A percentile compares a stretch with the other conserved stretches of the same genome.
These are phyloP conservation scores for Oxyria digyna DNA, from an alignment of 148 eudicot species.

Conservation along the genomic window DNA sequence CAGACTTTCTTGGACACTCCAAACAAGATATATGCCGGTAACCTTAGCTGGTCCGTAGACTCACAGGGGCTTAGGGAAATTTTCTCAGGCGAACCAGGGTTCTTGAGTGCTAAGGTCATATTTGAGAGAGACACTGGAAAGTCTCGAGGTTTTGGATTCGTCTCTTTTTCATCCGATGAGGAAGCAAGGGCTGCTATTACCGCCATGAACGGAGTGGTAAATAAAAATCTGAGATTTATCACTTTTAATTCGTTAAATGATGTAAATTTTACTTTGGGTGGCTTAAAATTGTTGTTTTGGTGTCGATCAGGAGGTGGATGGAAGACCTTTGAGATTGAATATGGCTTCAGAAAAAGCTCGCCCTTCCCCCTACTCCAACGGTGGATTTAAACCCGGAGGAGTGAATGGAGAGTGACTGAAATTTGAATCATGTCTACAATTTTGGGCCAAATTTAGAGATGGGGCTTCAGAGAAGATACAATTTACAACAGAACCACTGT, in stretches of 20 bases:
- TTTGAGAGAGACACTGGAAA: constrained; percentile 71
- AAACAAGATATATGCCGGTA: constrained; percentile 77
- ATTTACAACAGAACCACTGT: not conserved
- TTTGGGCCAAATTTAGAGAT: not conserved
- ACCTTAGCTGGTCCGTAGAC: constrained; percentile 64
- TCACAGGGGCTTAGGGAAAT: constrained; percentile 53
- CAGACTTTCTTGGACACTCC: constrained; percentile 71
- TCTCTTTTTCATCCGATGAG: constrained; percentile 61
- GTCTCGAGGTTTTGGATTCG: constrained; percentile 85
- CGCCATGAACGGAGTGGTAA: constrained; percentile 72
- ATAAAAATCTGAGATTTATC: constrained; percentile 1
- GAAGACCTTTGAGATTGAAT: constrained; percentile 57
- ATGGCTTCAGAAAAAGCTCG: constrained; percentile 42
- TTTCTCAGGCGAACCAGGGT: constrained; percentile 54
- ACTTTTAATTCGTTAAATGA: not conserved
- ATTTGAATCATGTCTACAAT: not conserved
- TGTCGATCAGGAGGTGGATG: constrained; percentile 61
- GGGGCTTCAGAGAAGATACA: not conserved
- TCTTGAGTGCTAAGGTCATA: constrained; percentile 67
- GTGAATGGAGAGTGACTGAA: constrained; percentile 20
- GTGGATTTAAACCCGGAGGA: constrained; percentile 12
- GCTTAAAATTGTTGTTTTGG: not conserved
- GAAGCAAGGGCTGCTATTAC: constrained; percentile 52
- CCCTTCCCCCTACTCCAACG: constrained; percentile 12
- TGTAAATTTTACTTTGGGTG: not conserved